Evolutionary conservation across 2,329 filamentous ascomycete genomes (phyloP).

Genomic region (Penicillium sp.): DNA sequence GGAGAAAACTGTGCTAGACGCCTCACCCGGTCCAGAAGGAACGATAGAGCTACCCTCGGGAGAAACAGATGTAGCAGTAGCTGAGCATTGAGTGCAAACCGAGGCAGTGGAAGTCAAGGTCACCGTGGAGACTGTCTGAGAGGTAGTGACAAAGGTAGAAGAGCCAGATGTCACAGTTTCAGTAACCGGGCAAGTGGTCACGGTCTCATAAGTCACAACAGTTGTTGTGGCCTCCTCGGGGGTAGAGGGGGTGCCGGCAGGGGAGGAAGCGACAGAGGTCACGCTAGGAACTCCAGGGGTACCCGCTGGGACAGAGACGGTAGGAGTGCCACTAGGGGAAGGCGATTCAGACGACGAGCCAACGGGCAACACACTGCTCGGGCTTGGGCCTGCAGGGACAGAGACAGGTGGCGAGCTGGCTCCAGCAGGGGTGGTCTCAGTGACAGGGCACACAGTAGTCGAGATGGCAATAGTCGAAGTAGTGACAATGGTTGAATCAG

Average conservation of each 20-base stretch:
- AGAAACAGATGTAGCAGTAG: constrained; percentile 15
- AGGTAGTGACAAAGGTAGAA: constrained; percentile 48
- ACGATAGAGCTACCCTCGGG: not conserved
- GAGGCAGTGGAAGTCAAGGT: constrained; percentile 31
- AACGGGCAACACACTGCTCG: not conserved
- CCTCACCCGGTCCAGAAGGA: not conserved
- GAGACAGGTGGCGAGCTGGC: not conserved
- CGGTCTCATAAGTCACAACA: constrained; percentile 29
- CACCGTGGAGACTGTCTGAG: constrained; percentile 59
- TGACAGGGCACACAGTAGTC: not conserved
- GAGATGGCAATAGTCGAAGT: constrained; percentile 47
- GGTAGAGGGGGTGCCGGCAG: not conserved
- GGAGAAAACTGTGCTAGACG: not conserved
- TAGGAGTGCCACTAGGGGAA: not conserved
- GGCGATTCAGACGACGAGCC: not conserved
- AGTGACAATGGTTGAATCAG: constrained; percentile 49
- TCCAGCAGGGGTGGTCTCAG: not conserved
- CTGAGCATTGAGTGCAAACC: constrained; percentile 24
- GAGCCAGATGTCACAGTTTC: constrained; percentile 43
- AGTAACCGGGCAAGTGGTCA: constrained; percentile 36
- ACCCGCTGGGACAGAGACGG: not conserved
- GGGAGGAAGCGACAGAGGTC: constrained; percentile 1
- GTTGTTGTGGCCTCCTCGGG: constrained; percentile 21
- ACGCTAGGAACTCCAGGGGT: not conserved
- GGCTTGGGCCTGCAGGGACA: not conserved